These are phyloP conservation scores for Babesia divergens DNA, from an alignment of 169 alveolate species.

Conservation along the genomic window DNA sequence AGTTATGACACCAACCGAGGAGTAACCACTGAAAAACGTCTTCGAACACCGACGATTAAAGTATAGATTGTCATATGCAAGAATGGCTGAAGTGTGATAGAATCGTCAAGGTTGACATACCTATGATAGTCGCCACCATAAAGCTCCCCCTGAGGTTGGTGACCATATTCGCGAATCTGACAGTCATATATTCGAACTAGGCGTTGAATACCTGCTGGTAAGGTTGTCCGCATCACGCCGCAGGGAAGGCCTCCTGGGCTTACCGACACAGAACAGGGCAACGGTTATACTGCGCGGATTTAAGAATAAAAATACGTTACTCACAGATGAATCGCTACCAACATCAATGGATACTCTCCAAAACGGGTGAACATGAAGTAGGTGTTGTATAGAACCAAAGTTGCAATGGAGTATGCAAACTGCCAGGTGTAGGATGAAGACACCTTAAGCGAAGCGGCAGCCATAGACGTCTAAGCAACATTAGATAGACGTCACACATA, in stretches of 20 bases:
- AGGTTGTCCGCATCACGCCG: neutral
- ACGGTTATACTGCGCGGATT: neutral
- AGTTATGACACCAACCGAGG: conserved; percentile 3
- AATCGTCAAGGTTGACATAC: neutral
- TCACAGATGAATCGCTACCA: neutral
- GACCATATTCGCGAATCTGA: neutral
- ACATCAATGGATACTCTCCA: neutral
- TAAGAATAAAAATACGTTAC: neutral
- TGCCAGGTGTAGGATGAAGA: neutral
- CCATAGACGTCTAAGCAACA: neutral
- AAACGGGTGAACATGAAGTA: neutral
- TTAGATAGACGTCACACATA: too few relatives aligned
- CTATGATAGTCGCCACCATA: conserved; percentile 24
- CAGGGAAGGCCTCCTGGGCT: neutral
- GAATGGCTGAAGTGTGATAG: conserved; percentile 23
- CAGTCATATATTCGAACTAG: neutral
- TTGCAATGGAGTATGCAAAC: neutral
- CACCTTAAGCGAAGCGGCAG: neutral
- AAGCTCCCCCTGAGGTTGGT: neutral
- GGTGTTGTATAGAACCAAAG: conserved; percentile 6
- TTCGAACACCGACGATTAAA: conserved; percentile 40
- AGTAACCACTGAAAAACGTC: conserved; percentile 50
- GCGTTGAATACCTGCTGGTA: neutral
- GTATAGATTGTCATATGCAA: conserved; percentile 43
- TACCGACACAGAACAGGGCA: neutral